phyloP scores from a whole-genome alignment of 2,329 filamentous ascomycete species.

The Pseudocercospora ulei region DNA sequence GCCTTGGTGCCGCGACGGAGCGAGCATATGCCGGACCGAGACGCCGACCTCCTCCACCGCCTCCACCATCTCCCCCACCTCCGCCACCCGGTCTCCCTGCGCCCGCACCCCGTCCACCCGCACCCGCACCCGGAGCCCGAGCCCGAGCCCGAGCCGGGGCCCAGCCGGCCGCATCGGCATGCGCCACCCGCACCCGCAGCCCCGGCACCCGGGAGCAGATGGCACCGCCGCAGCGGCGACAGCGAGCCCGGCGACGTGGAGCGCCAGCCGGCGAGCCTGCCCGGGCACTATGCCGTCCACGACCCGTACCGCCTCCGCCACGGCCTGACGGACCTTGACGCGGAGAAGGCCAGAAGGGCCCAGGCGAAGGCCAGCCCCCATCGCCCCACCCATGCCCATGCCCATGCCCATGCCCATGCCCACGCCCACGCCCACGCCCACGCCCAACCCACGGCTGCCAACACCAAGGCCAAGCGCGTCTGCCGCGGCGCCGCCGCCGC shows the following conservation, averaged over 20 bases:
- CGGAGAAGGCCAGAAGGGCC: constrained; percentile 57
- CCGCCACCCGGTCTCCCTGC: constrained; percentile 42
- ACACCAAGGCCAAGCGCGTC: constrained; percentile 63
- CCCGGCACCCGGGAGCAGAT: constrained; percentile 22
- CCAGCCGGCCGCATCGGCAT: constrained; percentile 23
- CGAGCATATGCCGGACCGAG: no score
- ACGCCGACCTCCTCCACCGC: no score
- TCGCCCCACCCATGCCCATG: no score
- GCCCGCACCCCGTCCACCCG: constrained; percentile 40
- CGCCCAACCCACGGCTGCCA: no score
- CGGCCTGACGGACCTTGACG: constrained; percentile 64
- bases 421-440: no score
- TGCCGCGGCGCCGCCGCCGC: constrained; percentile 40
- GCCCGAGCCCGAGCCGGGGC: constrained; percentile 23
- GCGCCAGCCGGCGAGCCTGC: constrained; percentile 42
- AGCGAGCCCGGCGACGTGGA: constrained; percentile 36
- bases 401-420: no score
- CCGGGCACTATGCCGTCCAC: constrained; percentile 53
- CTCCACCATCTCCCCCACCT: no score
- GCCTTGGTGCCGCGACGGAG: no score
- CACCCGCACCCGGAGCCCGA: constrained; percentile 27
- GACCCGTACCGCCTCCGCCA: constrained; percentile 75
- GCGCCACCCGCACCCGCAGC: constrained; percentile 9
- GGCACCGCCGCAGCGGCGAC: constrained; percentile 28
- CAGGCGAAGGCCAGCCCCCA: no score